Conservation (phyloP, 805 yeast species). For the Wickerhamiella azymoides region DNA sequence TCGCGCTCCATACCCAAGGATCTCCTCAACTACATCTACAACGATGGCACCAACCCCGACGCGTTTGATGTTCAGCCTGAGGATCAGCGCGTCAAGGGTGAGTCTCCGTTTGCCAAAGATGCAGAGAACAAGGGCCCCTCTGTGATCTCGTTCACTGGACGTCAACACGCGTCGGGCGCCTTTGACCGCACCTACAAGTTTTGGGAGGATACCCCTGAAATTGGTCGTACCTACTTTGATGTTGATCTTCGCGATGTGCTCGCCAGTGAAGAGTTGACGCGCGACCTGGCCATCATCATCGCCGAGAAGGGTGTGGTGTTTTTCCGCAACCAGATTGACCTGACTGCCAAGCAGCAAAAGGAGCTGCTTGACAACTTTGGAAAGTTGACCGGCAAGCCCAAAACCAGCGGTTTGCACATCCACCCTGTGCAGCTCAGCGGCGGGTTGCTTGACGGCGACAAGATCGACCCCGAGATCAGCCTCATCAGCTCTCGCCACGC, state of each 20-base stretch:
- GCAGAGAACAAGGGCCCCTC: constrained; percentile 18
- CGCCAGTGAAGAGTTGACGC: constrained; percentile 19
- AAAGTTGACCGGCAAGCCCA: constrained; percentile 20
- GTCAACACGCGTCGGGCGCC: constrained; percentile 17
- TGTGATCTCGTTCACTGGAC: constrained; percentile 10
- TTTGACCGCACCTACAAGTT: constrained; percentile 20
- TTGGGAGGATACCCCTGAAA: constrained; percentile 21
- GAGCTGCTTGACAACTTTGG: constrained; percentile 20
- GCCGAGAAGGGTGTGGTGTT: constrained; percentile 39
- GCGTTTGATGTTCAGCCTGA: constrained; percentile 16
- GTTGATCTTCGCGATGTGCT: constrained; percentile 20
- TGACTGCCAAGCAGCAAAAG: constrained; percentile 21
- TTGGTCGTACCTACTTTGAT: constrained; percentile 23
- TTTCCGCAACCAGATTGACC: constrained; percentile 33
- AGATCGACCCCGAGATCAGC: constrained; percentile 22
- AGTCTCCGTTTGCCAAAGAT: constrained; percentile 20
- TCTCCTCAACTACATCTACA: constrained; percentile 10
- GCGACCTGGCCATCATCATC: constrained; percentile 34
- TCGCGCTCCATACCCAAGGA: neutral
- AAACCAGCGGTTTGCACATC: constrained; percentile 20
- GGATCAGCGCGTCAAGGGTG: constrained; percentile 12
- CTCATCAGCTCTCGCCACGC: constrained; percentile 18
- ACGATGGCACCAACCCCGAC: constrained; percentile 5
- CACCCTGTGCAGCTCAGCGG: constrained; percentile 24
- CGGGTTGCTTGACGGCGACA: constrained; percentile 20